phyloP scores from a whole-genome alignment of 345 rosid genomes.

The Anacardium occidentale region DNA sequence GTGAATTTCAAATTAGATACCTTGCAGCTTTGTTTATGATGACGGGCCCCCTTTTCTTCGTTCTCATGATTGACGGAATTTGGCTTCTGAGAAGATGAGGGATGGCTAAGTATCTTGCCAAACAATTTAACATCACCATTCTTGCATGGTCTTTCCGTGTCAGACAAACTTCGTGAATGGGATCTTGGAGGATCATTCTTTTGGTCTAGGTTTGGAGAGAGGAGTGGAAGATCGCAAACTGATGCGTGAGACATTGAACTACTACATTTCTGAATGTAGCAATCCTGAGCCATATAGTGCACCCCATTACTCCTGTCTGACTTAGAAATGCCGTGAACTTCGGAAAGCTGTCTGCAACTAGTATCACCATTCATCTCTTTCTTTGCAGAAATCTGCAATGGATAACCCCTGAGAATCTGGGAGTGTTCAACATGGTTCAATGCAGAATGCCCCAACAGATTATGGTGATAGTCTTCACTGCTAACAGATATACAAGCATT shows the following conservation, averaged over 20 bases:
- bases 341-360: conserved; percentile 35
- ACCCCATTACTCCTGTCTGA: conserved; percentile 25
- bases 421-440: conserved; percentile 29
- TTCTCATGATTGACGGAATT: conserved; percentile 28
- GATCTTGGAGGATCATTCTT: conserved; percentile 34
- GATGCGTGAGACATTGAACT: conserved; percentile 30
- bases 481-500: conserved; percentile 22
- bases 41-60: conserved; percentile 36
- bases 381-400: conserved; percentile 35
- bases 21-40: conserved; percentile 35
- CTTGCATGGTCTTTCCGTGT: conserved; percentile 48
- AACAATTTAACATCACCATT: conserved; percentile 79
- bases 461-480: conserved; percentile 31
- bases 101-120: conserved; percentile 68
- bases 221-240: conserved; percentile 39
- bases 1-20: conserved; percentile 37
- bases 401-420: conserved; percentile 47
- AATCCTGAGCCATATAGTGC: conserved; percentile 31
- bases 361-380: conserved; percentile 50
- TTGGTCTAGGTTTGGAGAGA: conserved; percentile 33
- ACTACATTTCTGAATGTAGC: conserved; percentile 57
- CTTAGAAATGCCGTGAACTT: conserved; percentile 34
- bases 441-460: conserved; percentile 30
- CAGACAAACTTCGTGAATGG: conserved; percentile 44
- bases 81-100: conserved; percentile 32